Conservation (phyloP, 2,329 filamentous ascomycete genomes). For the Catunica adiposa region DNA sequence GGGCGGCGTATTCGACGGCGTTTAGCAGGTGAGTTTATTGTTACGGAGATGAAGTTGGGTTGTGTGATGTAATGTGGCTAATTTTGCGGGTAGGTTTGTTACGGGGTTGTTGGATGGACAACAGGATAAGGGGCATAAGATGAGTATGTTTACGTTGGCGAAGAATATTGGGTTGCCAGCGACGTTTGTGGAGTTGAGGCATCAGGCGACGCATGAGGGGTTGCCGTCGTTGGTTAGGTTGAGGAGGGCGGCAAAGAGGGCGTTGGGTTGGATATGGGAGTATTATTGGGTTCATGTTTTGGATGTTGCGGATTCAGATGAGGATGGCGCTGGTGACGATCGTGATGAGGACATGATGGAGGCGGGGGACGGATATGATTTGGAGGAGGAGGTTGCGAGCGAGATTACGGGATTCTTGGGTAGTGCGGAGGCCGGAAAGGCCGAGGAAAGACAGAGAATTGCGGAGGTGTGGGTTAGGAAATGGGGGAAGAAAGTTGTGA, state of each 20-base stretch:
- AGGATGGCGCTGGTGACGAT: neutral
- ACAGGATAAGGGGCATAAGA: constrained; percentile 48
- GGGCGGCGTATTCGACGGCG: constrained; percentile 56
- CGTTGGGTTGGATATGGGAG: constrained; percentile 72
- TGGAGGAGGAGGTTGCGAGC: neutral
- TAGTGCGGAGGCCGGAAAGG: constrained; percentile 3
- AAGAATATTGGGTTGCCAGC: constrained; percentile 52
- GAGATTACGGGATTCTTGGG: neutral
- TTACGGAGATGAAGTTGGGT: neutral
- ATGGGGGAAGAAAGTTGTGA: constrained; percentile 24
- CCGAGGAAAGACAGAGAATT: constrained; percentile 19
- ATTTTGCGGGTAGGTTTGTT: constrained; percentile 43
- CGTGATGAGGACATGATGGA: constrained; percentile 3
- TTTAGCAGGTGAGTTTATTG: constrained; percentile 46
- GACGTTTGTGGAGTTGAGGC: constrained; percentile 74
- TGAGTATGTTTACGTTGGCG: constrained; percentile 57
- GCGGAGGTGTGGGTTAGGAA: constrained; percentile 20
- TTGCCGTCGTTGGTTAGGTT: constrained; percentile 61
- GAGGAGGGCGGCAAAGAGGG: constrained; percentile 50
- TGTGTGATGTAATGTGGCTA: too few species aligned
- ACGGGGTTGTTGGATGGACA: constrained; percentile 64
- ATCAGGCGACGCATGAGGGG: constrained; percentile 81
- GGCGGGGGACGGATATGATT: neutral
- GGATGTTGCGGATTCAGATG: neutral
- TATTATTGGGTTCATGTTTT: constrained; percentile 59